Conservation (phyloP, 1,139 yeast genomes). For the Hemisphaericaspora xylofermentans region DNA sequence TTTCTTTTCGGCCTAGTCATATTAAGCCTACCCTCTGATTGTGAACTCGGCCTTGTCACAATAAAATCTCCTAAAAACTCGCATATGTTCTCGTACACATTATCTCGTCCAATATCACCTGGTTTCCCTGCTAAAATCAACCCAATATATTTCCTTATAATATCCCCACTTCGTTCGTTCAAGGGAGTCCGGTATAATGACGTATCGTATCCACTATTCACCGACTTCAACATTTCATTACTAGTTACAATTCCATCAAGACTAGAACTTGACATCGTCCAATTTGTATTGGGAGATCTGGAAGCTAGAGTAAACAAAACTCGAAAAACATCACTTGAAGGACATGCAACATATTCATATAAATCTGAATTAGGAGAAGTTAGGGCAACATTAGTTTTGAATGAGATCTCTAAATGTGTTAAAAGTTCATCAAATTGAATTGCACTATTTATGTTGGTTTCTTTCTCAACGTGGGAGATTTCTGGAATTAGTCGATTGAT, state of each 20-base stretch:
- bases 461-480: constrained; percentile 13
- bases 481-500: constrained; percentile 28
- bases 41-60: not conserved
- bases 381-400: constrained; percentile 11
- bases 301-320: constrained; percentile 33
- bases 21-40: not conserved
- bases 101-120: not conserved
- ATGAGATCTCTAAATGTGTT: constrained; percentile 24
- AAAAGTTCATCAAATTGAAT: constrained; percentile 33
- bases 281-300: constrained; percentile 26
- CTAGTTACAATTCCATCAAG: constrained; percentile 22
- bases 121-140: not conserved
- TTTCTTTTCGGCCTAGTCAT: not conserved
- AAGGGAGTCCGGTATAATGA: constrained; percentile 22
- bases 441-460: constrained; percentile 19
- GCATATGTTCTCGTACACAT: constrained; percentile 7
- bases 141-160: constrained; percentile 18
- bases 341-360: constrained; percentile 15
- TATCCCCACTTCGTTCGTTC: constrained; percentile 19
- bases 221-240: constrained; percentile 19
- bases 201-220: constrained; percentile 21
- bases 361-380: constrained; percentile 4
- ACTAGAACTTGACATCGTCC: constrained; percentile 19
- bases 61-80: constrained; percentile 10
- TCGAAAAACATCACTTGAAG: constrained; percentile 27